A percentile compares a stretch with the other conserved stretches of the same genome.
These are phyloP conservation scores for Apiotrichum gracile DNA, from an alignment of 1,284 basidiomycete genomes.

Conservation along the genomic window DNA sequence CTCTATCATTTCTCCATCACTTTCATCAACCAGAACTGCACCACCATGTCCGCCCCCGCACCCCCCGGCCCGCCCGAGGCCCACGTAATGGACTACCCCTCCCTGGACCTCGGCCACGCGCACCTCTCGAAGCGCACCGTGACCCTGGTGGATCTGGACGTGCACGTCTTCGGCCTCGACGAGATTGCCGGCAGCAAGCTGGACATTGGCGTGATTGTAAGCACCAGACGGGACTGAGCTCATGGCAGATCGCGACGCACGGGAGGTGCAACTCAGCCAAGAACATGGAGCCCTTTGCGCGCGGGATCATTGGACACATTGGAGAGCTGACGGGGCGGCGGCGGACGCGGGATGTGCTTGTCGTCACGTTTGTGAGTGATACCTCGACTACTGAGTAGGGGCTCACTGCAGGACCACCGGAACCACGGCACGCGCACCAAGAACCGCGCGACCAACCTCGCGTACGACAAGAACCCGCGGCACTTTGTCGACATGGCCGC, in stretches of 20 bases:
- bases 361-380: slow-evolving; percentile 41
- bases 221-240: neutral
- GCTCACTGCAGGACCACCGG: slow-evolving; percentile 59
- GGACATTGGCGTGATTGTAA: slow-evolving; percentile 31
- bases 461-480: slow-evolving; percentile 58
- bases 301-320: slow-evolving; percentile 31
- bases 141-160: slow-evolving; percentile 29
- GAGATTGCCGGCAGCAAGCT: slow-evolving; percentile 26
- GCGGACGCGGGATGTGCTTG: slow-evolving; percentile 33
- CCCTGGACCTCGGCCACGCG: slow-evolving; percentile 21
- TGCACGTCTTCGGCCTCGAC: slow-evolving; percentile 37
- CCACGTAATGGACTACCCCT: slow-evolving; percentile 30
- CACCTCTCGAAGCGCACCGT: slow-evolving; percentile 13
- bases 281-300: slow-evolving; percentile 31
- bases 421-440: slow-evolving; percentile 66
- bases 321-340: slow-evolving; percentile 4
- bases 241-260: slow-evolving; percentile 32
- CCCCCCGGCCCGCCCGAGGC: slow-evolving; percentile 7
- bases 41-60: neutral
- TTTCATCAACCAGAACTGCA: too few relatives aligned
- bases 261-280: slow-evolving; percentile 32
- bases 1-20: too few relatives aligned
- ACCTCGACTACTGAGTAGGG: neutral
- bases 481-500: slow-evolving; percentile 69
- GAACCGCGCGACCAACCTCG: slow-evolving; percentile 54